Conservation (phyloP, 495 filamentous ascomycete species). For the Xylaria palmicola region DNA sequence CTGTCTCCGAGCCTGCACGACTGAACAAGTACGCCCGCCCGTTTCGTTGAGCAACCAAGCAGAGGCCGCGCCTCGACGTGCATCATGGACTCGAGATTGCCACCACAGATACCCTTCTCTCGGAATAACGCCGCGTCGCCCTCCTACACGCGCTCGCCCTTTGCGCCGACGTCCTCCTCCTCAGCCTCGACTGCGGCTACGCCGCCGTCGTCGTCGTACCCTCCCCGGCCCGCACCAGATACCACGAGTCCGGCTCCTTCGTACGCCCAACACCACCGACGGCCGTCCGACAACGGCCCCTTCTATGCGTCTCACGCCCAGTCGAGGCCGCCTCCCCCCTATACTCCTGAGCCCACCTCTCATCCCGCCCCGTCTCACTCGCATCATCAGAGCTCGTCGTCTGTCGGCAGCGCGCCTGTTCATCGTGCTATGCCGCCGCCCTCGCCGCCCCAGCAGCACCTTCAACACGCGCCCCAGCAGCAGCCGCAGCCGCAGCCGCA, state of each 20-base stretch:
- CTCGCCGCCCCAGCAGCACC: constrained; percentile 47
- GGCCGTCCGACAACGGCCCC: constrained; percentile 45
- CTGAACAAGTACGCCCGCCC: neutral
- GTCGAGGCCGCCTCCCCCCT: constrained; percentile 38
- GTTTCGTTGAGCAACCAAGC: neutral
- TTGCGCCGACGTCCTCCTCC: constrained; percentile 22
- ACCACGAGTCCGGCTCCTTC: constrained; percentile 22
- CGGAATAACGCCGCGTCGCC: constrained; percentile 37
- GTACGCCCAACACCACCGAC: constrained; percentile 50
- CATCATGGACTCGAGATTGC: constrained; percentile 40
- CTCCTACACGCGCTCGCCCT: constrained; percentile 34
- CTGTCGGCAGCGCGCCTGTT: constrained; percentile 43
- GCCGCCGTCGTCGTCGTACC: constrained; percentile 32
- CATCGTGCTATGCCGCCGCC: constrained; percentile 55
- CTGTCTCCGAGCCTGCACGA: neutral
- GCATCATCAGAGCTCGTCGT: constrained; percentile 54
- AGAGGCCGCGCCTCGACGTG: neutral
- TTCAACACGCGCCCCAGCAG: constrained; percentile 17
- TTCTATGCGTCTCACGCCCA: constrained; percentile 39
- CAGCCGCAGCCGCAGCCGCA: constrained; percentile 40
- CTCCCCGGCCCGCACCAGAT: constrained; percentile 24
- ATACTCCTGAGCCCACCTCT: constrained; percentile 45
- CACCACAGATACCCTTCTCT: constrained; percentile 39
- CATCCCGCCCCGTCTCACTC: constrained; percentile 47
- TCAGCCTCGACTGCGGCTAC: constrained; percentile 18